Conservation (phyloP, 2,329 filamentous ascomycete species). For the Ophiognomonia clavigignenti-juglandacearum region DNA sequence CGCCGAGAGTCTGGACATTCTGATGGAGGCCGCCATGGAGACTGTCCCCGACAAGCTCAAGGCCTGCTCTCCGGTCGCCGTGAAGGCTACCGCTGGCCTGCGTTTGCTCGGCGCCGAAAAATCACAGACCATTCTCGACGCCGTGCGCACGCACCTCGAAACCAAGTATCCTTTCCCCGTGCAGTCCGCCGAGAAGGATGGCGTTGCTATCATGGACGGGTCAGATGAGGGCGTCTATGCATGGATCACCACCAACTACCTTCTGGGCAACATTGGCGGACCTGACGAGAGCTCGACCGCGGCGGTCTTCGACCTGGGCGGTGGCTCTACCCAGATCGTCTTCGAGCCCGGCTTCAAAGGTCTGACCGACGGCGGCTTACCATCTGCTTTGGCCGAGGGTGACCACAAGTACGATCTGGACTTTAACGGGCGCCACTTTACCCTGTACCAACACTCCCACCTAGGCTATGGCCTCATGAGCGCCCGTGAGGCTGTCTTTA, state of each 20-base stretch:
- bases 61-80: conserved; percentile 89
- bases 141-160: conserved; percentile 80
- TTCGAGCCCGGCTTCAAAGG: conserved; percentile 92
- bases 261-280: conserved; percentile 93
- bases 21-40: conserved; percentile 81
- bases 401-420: conserved; percentile 93
- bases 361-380: conserved; percentile 70
- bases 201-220: conserved; percentile 96
- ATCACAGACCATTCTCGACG: conserved; percentile 77
- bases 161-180: conserved; percentile 92
- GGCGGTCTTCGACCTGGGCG: conserved; percentile 92
- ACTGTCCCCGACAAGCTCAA: conserved; percentile 85
- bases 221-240: conserved; percentile 96
- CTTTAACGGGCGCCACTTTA: conserved; percentile 87
- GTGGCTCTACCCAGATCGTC: conserved; percentile 96
- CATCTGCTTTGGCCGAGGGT: conserved; percentile 76
- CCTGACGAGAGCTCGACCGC: conserved; percentile 87
- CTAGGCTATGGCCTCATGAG: conserved; percentile 96
- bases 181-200: conserved; percentile 76
- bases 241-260: conserved; percentile 99
- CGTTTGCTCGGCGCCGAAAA: conserved; percentile 78
- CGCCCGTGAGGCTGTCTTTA: conserved; percentile 82
- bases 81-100: conserved; percentile 94
- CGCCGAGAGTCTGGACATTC: conserved; percentile 80
- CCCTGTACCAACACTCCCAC: conserved; percentile 96